A percentile compares a stretch with the other conserved stretches of the same genome.
Conservation (phyloP, 306 rosid species). For the Trichosanthes truncata region DNA sequence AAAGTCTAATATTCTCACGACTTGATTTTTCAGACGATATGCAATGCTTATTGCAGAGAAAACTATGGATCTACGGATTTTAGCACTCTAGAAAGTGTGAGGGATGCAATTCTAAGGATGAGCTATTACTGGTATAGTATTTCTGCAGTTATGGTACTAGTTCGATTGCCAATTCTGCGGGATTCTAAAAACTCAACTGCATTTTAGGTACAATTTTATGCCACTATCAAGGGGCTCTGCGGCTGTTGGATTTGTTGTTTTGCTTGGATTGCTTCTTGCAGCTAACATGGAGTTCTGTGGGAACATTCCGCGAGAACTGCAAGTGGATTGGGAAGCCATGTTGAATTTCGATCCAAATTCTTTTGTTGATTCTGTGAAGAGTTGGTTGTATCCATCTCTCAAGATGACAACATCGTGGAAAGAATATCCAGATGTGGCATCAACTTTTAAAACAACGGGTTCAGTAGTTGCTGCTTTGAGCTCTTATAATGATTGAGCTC, state of each 20-base stretch:
- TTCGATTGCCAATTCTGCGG: slow-evolving; percentile 2
- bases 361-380: slow-evolving; percentile 60
- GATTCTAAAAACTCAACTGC: not conserved
- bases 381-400: slow-evolving; percentile 85
- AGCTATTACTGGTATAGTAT: slow-evolving; percentile 83
- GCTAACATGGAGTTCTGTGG: slow-evolving; percentile 94
- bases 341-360: slow-evolving; percentile 52
- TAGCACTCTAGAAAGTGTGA: slow-evolving; percentile 63
- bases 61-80: slow-evolving; percentile 78
- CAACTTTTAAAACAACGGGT: slow-evolving; percentile 69
- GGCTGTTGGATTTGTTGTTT: slow-evolving; percentile 66
- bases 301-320: slow-evolving; percentile 64
- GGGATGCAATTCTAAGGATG: slow-evolving; percentile 91
- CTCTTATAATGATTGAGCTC: slow-evolving; percentile 43
- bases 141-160: not conserved
- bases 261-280: slow-evolving; percentile 88
- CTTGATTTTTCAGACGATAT: slow-evolving; percentile 44
- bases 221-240: slow-evolving; percentile 96
- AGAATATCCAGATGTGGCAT: slow-evolving; percentile 68
- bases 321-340: slow-evolving; percentile 98
- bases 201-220: slow-evolving; percentile 91
- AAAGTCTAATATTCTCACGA: not conserved
- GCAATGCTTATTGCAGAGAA: slow-evolving; percentile 84
- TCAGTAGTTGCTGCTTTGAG: slow-evolving; percentile 88
- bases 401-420: slow-evolving; percentile 83